These are phyloP conservation scores for Phytopythium kandeliae DNA, from an alignment of 352 stramenopile species.

Conservation along the genomic window DNA sequence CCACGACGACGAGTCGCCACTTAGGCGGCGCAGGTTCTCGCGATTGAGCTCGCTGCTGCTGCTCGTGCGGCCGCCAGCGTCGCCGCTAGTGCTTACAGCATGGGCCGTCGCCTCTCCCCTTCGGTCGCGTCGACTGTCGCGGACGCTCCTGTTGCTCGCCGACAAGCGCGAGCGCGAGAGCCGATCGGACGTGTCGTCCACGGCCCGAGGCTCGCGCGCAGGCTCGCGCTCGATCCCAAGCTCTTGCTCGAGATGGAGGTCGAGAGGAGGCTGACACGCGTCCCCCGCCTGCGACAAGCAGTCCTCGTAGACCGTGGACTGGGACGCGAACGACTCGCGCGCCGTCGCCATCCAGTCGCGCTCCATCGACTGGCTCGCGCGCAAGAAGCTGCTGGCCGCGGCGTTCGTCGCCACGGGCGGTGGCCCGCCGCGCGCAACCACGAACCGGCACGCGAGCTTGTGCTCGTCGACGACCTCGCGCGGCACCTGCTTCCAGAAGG, in stretches of 20 bases:
- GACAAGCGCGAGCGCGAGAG: not conserved
- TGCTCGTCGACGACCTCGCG: conserved; percentile 49
- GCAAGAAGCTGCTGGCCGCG: conserved; percentile 7
- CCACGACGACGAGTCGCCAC: conserved; percentile 1
- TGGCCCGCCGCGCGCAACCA: not conserved
- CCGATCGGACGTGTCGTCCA: conserved; percentile 1
- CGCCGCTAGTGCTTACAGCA: too few relatives aligned
- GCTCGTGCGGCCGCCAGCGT: not conserved
- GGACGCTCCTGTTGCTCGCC: not conserved
- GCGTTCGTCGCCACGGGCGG: not conserved
- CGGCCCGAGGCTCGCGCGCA: too few relatives aligned
- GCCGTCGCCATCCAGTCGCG: not conserved
- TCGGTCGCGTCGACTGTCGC: too few relatives aligned
- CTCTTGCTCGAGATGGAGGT: too few relatives aligned
- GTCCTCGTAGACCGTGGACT: conserved; percentile 4
- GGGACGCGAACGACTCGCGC: conserved; percentile 1
- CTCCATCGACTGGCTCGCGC: not conserved
- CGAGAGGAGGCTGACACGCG: too few relatives aligned
- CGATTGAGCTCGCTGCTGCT: conserved; percentile 1
- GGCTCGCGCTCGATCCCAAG: too few relatives aligned
- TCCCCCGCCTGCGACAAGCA: conserved; percentile 3
- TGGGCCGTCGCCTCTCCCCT: not conserved
- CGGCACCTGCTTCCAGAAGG: conserved; percentile 57
- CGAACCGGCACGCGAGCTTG: conserved; percentile 64
- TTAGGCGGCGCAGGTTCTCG: conserved; percentile 1